These are phyloP conservation scores for Talaromyces sp. DNA, from an alignment of 2,329 filamentous ascomycete species.

Conservation along the genomic window DNA sequence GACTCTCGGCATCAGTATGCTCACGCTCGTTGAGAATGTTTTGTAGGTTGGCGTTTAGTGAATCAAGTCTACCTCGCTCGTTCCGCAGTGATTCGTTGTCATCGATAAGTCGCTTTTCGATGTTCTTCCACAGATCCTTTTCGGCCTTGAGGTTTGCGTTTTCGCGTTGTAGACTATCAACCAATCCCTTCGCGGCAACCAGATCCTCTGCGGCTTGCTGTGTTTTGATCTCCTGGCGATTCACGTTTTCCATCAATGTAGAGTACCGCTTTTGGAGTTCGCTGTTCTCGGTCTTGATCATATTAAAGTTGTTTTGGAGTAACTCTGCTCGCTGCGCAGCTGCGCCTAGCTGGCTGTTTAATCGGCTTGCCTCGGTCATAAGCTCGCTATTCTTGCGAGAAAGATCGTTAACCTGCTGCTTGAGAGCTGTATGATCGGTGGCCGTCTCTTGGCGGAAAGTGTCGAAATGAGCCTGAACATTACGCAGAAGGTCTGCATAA, in stretches of 20 bases:
- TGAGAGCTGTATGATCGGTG: slow-evolving; percentile 73
- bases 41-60: slow-evolving; percentile 76
- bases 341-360: slow-evolving; percentile 74
- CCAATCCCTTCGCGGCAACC: slow-evolving; percentile 72
- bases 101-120: slow-evolving; percentile 79
- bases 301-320: slow-evolving; percentile 78
- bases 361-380: slow-evolving; percentile 73
- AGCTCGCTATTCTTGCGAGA: slow-evolving; percentile 76
- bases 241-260: slow-evolving; percentile 70
- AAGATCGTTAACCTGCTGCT: slow-evolving; percentile 76
- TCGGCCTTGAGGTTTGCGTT: slow-evolving; percentile 90
- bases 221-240: slow-evolving; percentile 82
- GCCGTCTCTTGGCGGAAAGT: slow-evolving; percentile 79
- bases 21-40: slow-evolving; percentile 89
- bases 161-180: slow-evolving; percentile 85
- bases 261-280: slow-evolving; percentile 82
- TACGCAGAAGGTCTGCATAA: slow-evolving; percentile 72
- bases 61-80: slow-evolving; percentile 78
- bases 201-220: slow-evolving; percentile 92
- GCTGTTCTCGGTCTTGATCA: slow-evolving; percentile 76
- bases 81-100: slow-evolving; percentile 82
- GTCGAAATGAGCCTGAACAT: slow-evolving; percentile 86
- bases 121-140: slow-evolving; percentile 89
- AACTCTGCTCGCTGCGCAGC: slow-evolving; percentile 82
- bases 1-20: slow-evolving; percentile 71